Evolutionary conservation across 2,329 filamentous ascomycete genomes (phyloP), one percentile per base, ranked within the genome.

Genomic region (Hymenoscyphus albidus): DNA sequence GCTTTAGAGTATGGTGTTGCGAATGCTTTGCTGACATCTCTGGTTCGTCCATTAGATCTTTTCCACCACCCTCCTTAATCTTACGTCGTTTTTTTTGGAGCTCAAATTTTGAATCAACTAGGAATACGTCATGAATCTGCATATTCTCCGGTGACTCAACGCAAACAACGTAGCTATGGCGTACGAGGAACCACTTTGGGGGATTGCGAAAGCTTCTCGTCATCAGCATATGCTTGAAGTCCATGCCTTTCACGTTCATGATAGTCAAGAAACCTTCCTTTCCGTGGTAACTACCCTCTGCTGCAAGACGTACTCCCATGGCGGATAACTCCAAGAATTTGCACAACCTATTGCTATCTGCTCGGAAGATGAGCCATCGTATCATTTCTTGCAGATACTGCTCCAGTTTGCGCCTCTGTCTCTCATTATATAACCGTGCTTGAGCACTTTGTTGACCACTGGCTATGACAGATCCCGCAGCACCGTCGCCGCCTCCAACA

Each of bases 111-210:
- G 90, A 84, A 74, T 99, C 95, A 32, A 98, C 91, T n/a, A 99
- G 83, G 76, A 97, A 98, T 27, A 99, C 95, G 78, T 99, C 96
- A 76, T 97, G 97, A 40, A 98, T 96, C 73, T 97, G 94, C 90
- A 98, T 96, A 72, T 96, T 96, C 76, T 98, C 94, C 0, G 95
- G 95, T 0, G 95, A 97, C 75, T 98, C 94, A n/a, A 98, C 93
- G 71, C 94, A 97, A 56, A 97, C 94, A 65, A 99, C 89, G 74
- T 99, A 99, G 79, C 93, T 98, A 77, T 98, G 93, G 61, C 95
- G 85, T n/a, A 99, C 93, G 22, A 98, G 82, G 75, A 99, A 99
- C 95, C 95, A 99, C 76, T 97, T 97, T 18, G 93, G 92, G 66
- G 87, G 90, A 77, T 97, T 93, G 13, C 93, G 86, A 68, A 97